These are phyloP conservation scores for Ochetophila trinervis DNA, from an alignment of 306 rosid genomes.

Conservation along the genomic window DNA sequence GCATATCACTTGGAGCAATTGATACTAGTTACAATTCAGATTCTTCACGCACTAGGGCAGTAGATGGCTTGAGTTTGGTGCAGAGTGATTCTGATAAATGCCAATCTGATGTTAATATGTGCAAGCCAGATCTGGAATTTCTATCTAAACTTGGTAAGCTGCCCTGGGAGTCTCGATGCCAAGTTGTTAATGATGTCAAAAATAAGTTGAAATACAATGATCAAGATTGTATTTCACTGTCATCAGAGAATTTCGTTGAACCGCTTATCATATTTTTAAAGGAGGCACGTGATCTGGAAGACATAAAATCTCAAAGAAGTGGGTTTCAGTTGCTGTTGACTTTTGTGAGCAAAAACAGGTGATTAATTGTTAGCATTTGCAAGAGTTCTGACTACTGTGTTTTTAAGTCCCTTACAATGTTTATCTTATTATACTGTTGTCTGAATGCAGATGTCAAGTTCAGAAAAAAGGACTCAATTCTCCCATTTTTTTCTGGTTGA, in stretches of 20 bases:
- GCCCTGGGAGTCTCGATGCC: slow-evolving; percentile 69
- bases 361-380: slow-evolving; percentile 4
- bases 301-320: slow-evolving; percentile 48
- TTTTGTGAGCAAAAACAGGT: slow-evolving; percentile 69
- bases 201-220: slow-evolving; percentile 36
- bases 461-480: no score
- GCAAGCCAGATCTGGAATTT: slow-evolving; percentile 41
- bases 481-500: no score
- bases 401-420: background rate
- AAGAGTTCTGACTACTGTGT: background rate
- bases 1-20: slow-evolving; percentile 60
- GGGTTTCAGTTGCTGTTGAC: slow-evolving; percentile 59
- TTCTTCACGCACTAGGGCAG: slow-evolving; percentile 31
- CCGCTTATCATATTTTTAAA: slow-evolving; percentile 62
- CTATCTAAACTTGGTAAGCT: slow-evolving; percentile 57
- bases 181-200: slow-evolving; percentile 62
- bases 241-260: slow-evolving; percentile 46
- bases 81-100: slow-evolving; percentile 34
- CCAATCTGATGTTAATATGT: slow-evolving; percentile 29
- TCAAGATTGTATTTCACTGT: slow-evolving; percentile 33
- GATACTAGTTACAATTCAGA: slow-evolving; percentile 59
- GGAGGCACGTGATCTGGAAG: slow-evolving; percentile 53
- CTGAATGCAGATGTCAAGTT: no score
- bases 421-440: no score
- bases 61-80: slow-evolving; percentile 29